Evolutionary conservation across 208 protist species (phyloP), one percentile per base, ranked within the genome.

Genomic region (Leishmania arabica): DNA sequence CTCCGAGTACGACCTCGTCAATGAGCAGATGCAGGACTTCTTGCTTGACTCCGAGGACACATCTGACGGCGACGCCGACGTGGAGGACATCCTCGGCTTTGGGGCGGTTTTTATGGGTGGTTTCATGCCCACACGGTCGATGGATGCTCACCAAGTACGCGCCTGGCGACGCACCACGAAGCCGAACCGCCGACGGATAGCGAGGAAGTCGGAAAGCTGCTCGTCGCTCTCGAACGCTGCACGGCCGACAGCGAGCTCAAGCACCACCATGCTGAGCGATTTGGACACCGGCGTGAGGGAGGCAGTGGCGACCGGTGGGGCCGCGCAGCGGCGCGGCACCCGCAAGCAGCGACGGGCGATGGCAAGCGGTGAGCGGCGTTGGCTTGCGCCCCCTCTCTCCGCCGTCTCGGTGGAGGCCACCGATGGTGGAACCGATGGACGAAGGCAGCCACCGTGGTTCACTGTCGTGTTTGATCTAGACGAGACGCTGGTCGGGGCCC

Each of bases 401-500:
- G 31, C 66, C 1, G 6, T 77, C 3, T 47, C 27, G 34, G 45
- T 56, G 21, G 47, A 78, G 24, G 2, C 37, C 9, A 45, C 34
- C 3, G 40, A 45, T 64, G 78, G 27, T 42, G 31, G 51, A 51
- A 42, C 31, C 13, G 34, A 34, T 53, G 17, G 31, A 5, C 11
- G 51, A 17, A 40, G 60, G 53, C 47, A 68, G 6, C 65, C 84
- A 9, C 75, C 69, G 4, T 82, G 86, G 1, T 84, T 97, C 51
- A 90, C 92, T 9, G 85, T 96, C 17, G 90, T 97, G 2, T 80
- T 97, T 58, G 94, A 97, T 77, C 58, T 97, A 13, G 92, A 97
- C 66, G 92, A 97, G 78, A 96, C 94, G 40, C 81, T 97, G 1
- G 90, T 97, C 7, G 79, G 60, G 5, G 92, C 93, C 24, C 91